Base-by-base conservation (phyloP, 495 filamentous ascomycete genomes). In the Bryoglossum gracile region DNA sequence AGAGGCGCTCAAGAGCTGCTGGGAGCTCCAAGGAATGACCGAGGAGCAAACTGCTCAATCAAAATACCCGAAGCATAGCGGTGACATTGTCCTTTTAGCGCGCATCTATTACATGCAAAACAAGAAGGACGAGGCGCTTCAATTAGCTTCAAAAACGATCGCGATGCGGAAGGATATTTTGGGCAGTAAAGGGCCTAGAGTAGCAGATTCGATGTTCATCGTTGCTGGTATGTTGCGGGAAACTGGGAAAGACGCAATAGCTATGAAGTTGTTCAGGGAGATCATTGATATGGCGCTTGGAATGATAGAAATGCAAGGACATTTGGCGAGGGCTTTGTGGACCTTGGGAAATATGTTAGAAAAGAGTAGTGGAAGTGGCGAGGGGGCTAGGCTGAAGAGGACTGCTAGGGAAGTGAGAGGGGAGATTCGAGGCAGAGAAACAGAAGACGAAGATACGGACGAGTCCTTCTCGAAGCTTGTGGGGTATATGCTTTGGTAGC, bases 61-160 rank as follows among this genome's bases (percentile, higher is more conserved):
- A 9, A 17, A 18, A 22, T 40, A 40, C 37, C 37, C 37, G 22
- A 40, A 40, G 37, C 37, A 40, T 18, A 40, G 37, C 18, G 37
- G 37, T 19, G 37, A 40, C 37, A 40, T 40, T 22, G 37, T 40
- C 14, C 37, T 40, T 40, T 18, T 40, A 40, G 37, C 37, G 10
- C 37, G 37, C 37, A 40, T 40, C 18, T 40, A 40, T 22, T 19
- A 40, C 13, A 22, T 22, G 18, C 37, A 18, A 19, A 22, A 22
- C 11, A 22, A 40, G 10, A 22, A 17, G 10, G 37, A 40, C 18
- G 37, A 22, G 14, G 37, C 37, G 10, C 37, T 40, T 22, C n/a
- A 40, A 22, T 22, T 40, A 17, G 37, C 37, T 19, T 40, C 37
- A 40, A 40, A 40, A 22, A 40, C 37, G n/a, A 40, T 40, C 37